A percentile compares a stretch with the other conserved stretches of the same genome.
These are phyloP conservation scores for Stromatinia cepivora DNA, from an alignment of 2,329 filamentous ascomycete species.

Conservation along the genomic window DNA sequence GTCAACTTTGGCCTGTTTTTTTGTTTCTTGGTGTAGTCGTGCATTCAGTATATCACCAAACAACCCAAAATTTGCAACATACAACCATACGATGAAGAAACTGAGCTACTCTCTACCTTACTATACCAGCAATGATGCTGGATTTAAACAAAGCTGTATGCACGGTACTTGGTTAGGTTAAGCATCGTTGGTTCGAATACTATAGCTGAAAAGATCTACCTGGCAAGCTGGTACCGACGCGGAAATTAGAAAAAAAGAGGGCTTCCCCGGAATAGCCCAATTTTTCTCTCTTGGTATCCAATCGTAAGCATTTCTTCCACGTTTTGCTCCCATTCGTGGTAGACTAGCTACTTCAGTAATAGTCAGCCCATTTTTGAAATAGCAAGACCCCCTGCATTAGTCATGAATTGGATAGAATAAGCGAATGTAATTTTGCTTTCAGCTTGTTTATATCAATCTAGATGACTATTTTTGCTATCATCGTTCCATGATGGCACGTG, in stretches of 20 bases:
- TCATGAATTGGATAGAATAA: neutral
- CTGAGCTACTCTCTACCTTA: neutral
- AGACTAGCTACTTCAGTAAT: conserved; percentile 7
- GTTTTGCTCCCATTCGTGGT: neutral
- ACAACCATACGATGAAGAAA: neutral
- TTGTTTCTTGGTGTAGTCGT: neutral
- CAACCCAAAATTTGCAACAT: neutral
- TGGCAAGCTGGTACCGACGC: too few species aligned
- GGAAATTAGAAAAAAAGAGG: too few species aligned
- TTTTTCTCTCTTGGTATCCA: conserved; percentile 1
- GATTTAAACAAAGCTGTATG: too few species aligned
- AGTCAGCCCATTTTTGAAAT: neutral
- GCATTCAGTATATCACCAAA: neutral
- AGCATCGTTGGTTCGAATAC: neutral
- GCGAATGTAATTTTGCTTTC: neutral
- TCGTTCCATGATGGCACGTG: neutral
- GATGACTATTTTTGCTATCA: neutral
- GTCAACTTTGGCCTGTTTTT: neutral
- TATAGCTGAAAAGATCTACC: neutral
- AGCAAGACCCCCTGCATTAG: neutral
- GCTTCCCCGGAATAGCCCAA: neutral
- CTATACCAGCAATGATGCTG: neutral
- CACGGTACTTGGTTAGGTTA: neutral
- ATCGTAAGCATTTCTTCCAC: neutral
- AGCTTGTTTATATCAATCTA: neutral